These are phyloP conservation scores for Aegilops umbellulata DNA, from an alignment of 176 grass and related monocot genomes.

Conservation along the genomic window DNA sequence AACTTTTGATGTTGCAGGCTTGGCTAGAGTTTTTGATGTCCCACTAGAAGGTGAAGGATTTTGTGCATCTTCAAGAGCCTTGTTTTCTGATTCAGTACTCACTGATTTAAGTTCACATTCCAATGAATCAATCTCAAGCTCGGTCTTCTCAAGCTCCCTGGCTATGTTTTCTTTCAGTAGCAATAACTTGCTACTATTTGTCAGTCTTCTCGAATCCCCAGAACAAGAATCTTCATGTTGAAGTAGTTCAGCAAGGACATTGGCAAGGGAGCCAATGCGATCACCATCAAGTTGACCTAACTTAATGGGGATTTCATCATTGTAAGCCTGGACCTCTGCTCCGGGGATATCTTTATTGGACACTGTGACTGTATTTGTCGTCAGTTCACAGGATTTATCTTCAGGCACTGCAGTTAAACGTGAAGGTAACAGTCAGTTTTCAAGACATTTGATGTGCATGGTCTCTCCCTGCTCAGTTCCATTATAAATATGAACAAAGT, in stretches of 20 bases:
- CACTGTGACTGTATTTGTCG: conserved; percentile 30
- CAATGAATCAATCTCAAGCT: conserved; percentile 82
- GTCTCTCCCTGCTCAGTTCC: not conserved
- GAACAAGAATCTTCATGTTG: conserved; percentile 64
- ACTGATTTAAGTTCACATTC: conserved; percentile 74
- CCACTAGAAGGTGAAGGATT: conserved; percentile 38
- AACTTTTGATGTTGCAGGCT: not conserved
- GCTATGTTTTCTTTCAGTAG: conserved; percentile 71
- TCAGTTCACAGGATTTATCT: conserved; percentile 49
- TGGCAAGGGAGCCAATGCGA: conserved; percentile 51
- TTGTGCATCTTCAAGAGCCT: conserved; percentile 12
- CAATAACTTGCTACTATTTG: conserved; percentile 53
- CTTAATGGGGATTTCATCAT: conserved; percentile 31
- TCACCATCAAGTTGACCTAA: conserved; percentile 49
- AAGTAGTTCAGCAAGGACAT: conserved; percentile 55
- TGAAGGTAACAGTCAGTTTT: conserved; percentile 19
- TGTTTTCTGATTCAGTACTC: conserved; percentile 21
- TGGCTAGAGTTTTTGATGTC: conserved; percentile 35
- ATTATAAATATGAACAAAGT: not conserved
- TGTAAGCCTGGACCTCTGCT: conserved; percentile 18
- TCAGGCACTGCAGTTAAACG: conserved; percentile 52
- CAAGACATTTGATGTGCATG: not conserved
- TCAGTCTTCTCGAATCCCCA: conserved; percentile 61
- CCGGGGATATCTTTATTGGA: conserved; percentile 24
- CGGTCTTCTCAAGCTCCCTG: conserved; percentile 80